Base-by-base conservation (phyloP, 2,329 filamentous ascomycete species). In the Penicillium sp. region DNA sequence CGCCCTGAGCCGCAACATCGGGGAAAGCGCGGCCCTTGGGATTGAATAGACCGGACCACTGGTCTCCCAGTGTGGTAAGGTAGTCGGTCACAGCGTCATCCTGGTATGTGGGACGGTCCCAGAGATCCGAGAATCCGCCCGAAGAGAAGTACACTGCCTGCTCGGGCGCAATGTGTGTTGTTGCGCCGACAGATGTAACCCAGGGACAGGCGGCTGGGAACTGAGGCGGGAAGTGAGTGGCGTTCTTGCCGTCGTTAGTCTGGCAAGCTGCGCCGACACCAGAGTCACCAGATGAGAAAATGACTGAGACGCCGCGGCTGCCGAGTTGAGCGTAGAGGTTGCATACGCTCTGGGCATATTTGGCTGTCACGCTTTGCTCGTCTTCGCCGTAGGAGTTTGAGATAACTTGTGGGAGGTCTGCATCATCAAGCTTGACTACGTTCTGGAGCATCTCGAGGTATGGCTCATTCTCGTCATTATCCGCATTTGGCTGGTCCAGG, bases 261-360 rank as follows among this genome's bases (percentile, higher is more conserved):
- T 62, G 55, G 65, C 65, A 76, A 8, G 67, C 67, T 14, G 69
- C 53, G 21, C 72, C 78, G 27, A 80, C 78, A 29, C 80, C 80
- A 13, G 72, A 77, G 64, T 83, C 81, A 19, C 81, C 80, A 1
- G 78, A 80, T 3, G 80, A 78, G 59, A 81, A 77, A 60, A 83
- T 67, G 21, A 82, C 69, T 4, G 76, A 78, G 2, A 81, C 77
- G 25, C 81, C 80, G 48, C 81, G 79, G 57, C 80, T 74, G 19
- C 80, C 80, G 25, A 83, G 77, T 62, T 83, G 82, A 53, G 80
- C 73, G 66, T 72, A 80, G 42, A 80, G 68, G 59, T 73, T 75
- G 63, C 78, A 80, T 45, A 79, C 74, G 23, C 63, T 62, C 44
- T 63, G 64, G 50, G 76, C 74, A 59, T 78, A 77, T 27, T 53